These are phyloP conservation scores for Fusarium sp. DNA, from an alignment of 2,329 filamentous ascomycete species.

Conservation along the genomic window DNA sequence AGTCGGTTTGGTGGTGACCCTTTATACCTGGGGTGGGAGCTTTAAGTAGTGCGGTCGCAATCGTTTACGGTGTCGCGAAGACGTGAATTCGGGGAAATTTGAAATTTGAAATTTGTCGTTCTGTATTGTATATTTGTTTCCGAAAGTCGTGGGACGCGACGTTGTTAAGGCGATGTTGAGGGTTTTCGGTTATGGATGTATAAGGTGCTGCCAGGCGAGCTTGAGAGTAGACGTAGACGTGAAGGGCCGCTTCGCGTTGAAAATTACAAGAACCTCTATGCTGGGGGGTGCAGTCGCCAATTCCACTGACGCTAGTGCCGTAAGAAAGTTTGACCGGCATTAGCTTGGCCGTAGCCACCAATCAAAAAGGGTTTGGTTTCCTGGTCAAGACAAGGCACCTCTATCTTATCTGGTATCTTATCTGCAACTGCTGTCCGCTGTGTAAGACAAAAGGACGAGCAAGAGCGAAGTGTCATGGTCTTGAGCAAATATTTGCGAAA, in stretches of 20 bases:
- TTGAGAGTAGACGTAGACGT: constrained; percentile 39
- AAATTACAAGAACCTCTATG: constrained; percentile 57
- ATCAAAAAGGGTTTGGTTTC: constrained; percentile 3
- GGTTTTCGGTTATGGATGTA: constrained; percentile 5
- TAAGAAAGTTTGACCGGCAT: constrained; percentile 56
- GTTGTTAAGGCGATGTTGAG: background rate
- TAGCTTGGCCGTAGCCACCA: constrained; percentile 16
- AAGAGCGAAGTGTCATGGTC: background rate
- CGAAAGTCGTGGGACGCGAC: background rate
- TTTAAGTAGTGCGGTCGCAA: constrained; percentile 41
- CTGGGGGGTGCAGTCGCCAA: constrained; percentile 60
- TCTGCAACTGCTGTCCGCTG: constrained; percentile 8
- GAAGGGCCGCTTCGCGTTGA: constrained; percentile 54
- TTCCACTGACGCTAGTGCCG: constrained; percentile 59
- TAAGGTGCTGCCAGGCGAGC: constrained; percentile 19
- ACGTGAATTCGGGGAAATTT: background rate
- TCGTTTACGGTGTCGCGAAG: constrained; percentile 19
- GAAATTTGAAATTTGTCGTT: too few species aligned
- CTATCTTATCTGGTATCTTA: constrained; percentile 41
- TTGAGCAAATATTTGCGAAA: background rate
- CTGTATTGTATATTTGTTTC: background rate
- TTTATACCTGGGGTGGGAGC: constrained; percentile 36
- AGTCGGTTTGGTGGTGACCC: constrained; percentile 39
- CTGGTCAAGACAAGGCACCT: background rate
- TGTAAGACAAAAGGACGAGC: background rate